phyloP scores from a whole-genome alignment of 2,329 filamentous ascomycete species.

The Aspergillus awamori region DNA sequence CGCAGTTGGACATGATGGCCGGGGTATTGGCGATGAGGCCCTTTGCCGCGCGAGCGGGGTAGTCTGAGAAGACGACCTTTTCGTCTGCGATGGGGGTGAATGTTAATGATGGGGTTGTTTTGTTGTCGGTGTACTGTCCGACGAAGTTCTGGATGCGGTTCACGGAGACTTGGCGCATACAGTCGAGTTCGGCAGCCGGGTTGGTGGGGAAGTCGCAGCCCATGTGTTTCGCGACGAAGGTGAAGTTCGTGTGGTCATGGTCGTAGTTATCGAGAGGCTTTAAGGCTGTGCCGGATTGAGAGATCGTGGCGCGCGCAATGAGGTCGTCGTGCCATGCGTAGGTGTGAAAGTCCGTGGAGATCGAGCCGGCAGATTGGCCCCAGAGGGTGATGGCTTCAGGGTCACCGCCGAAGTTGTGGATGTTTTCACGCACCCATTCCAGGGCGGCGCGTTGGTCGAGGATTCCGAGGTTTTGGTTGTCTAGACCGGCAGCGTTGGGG shows the following conservation, averaged over 20 bases:
- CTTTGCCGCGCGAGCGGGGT: not conserved
- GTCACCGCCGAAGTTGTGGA: not conserved
- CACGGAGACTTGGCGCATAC: slow-evolving; percentile 2
- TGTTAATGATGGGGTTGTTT: not conserved
- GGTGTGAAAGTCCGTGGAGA: slow-evolving; percentile 6
- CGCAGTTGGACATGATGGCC: slow-evolving; percentile 2
- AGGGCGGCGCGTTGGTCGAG: slow-evolving; percentile 4
- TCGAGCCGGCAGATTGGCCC: slow-evolving; percentile 2
- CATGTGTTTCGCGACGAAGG: not conserved
- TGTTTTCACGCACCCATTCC: slow-evolving; percentile 1
- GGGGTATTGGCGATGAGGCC: not conserved
- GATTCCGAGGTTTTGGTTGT: slow-evolving; percentile 1
- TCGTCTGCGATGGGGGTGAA: slow-evolving; percentile 3
- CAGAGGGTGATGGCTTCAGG: not conserved
- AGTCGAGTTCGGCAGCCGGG: not conserved
- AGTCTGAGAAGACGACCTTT: not conserved
- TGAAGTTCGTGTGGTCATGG: not conserved
- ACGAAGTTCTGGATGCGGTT: not conserved
- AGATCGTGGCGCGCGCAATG: not conserved
- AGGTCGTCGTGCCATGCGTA: slow-evolving; percentile 2
- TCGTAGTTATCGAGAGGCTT: not conserved
- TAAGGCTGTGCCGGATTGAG: not conserved
- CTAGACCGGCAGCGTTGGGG: not conserved
- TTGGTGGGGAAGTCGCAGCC: not conserved
- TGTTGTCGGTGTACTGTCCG: not conserved